Base-by-base conservation (phyloP, 1,284 basidiomycete species). In the Cystobasidium pallidum region DNA sequence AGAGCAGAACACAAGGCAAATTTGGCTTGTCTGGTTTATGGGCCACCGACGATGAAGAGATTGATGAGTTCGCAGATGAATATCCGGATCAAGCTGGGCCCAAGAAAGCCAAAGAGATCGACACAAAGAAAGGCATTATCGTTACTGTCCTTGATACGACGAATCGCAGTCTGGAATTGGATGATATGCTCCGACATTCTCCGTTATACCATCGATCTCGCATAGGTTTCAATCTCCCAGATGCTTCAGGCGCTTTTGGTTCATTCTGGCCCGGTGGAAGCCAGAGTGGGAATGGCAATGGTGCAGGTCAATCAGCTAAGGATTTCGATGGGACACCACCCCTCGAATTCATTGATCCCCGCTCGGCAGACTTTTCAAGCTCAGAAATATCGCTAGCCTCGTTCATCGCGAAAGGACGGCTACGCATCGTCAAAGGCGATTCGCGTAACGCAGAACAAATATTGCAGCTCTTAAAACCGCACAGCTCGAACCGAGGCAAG, bases 341-440 rank as follows among this genome's bases (percentile, higher is more conserved):
- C 21, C 36, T 76, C 34, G 76, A 78, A 43, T 75, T 76, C 1
- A 75, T 76, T 7, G 77, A 78, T 66, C 77, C 77, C 19, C 72
- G 77, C n/a, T 74, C 77, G 13, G 73, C 75, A 45, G 76, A 75
- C 17, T 78, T 78, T 49, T 72, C 75, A 11, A 71, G 70, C 3
- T 68, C 63, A 1, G 76, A 78, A 70, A 70, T 76, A 2, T 74
- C 73, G 30, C 73, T 78, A 55, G 75, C 74, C 17, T 74, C 65
- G 26, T 75, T 77, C 63, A 67, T 68, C 47, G 71, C 59, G 28
- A 43, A 58, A 26, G 77, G 77, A 54, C 74, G 75, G 47, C 66
- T 78, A 17, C 67, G 76, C n/a, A 70, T 75, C 62, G 67, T 78
- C 7, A 34, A 70, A 19, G 76, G 75, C 39, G 77, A 78, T 71